phyloP scores from a whole-genome alignment of 495 filamentous ascomycete species.

The Rostrohypoxylon terebratum region DNA sequence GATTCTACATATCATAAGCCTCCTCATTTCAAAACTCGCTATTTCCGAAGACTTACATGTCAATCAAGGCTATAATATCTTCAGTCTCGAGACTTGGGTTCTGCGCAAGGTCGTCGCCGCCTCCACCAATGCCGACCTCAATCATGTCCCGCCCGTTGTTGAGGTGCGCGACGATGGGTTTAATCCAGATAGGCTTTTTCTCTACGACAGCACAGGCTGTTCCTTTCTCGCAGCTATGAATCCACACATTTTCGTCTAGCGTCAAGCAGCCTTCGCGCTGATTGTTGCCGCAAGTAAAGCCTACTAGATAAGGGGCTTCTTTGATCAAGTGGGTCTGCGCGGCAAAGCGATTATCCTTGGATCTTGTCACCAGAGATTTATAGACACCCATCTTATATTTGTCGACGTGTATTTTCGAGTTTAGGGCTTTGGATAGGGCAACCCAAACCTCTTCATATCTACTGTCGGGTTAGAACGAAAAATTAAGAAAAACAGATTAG shows the following conservation, averaged over 20 bases:
- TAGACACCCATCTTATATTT: constrained; percentile 82
- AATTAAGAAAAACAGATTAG: not conserved
- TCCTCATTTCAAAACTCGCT: not conserved
- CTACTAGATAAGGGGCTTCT: constrained; percentile 76
- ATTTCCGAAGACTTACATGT: constrained; percentile 53
- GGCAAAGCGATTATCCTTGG: constrained; percentile 47
- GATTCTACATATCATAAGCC: constrained; percentile 33
- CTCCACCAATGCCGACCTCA: constrained; percentile 83
- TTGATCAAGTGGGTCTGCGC: constrained; percentile 56
- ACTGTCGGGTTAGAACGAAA: not conserved
- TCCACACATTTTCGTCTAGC: constrained; percentile 67
- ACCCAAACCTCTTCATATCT: constrained; percentile 90
- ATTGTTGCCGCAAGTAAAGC: constrained; percentile 81
- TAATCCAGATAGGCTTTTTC: constrained; percentile 72
- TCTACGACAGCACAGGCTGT: constrained; percentile 69
- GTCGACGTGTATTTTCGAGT: constrained; percentile 85
- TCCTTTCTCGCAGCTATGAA: constrained; percentile 89
- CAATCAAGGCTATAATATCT: constrained; percentile 60
- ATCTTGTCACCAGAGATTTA: constrained; percentile 65
- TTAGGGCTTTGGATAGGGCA: constrained; percentile 76
- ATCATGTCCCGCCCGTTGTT: constrained; percentile 68
- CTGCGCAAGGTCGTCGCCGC: constrained; percentile 77
- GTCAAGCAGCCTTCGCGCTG: constrained; percentile 78
- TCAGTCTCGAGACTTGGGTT: constrained; percentile 65
- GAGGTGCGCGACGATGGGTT: constrained; percentile 74